Evolutionary conservation across 345 rosid species (phyloP), one percentile per base, ranked within the genome.

Genomic region (Clarkia xantiana): DNA sequence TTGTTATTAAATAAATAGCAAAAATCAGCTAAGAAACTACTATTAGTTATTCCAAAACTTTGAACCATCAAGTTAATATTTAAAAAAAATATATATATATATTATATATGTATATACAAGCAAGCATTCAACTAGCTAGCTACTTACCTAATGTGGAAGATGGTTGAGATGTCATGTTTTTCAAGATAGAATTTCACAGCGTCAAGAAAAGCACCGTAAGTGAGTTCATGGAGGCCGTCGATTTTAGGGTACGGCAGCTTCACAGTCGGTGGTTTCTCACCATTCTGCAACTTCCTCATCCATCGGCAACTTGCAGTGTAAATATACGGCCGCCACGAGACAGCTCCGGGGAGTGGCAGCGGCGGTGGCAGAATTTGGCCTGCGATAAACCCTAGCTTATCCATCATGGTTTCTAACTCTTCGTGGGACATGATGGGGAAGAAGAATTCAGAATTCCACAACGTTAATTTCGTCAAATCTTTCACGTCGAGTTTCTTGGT

Each of bases 191-290:
- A 77, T 54, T 67, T 66, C 50, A 74, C 49, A 14, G 80, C 78
- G 48, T 77, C 80, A 15, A 80, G 43, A 63, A 80, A 80, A 14
- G 73, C 71, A 29, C 61, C 62, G 62, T 71, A 77, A 18, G 75
- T 63, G 57, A 38, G 56, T 40, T 67, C 39, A 48, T 80, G 83
- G 43, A 77, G 71, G 22, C 83, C 83, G 10, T 76, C 83, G 63
- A 80, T 74, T 20, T 61, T 62, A 1, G 80, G 80, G 55, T 72
- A 63, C 0, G 87, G 81, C 42, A 80, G 47, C 57, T 61, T 63
- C 11, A 69, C 64, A 13, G 67, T 53, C 0, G 67, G 75, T 44
- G 51, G 41, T 38, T 43, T 43, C 45, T 52, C 62, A 10, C 23
- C 59, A 4, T 42, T 36, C 14, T 2, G 9, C 6, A 18, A 9